phyloP scores from a whole-genome alignment of 2,329 filamentous ascomycete species.

The Ascosphaera acerosa region DNA sequence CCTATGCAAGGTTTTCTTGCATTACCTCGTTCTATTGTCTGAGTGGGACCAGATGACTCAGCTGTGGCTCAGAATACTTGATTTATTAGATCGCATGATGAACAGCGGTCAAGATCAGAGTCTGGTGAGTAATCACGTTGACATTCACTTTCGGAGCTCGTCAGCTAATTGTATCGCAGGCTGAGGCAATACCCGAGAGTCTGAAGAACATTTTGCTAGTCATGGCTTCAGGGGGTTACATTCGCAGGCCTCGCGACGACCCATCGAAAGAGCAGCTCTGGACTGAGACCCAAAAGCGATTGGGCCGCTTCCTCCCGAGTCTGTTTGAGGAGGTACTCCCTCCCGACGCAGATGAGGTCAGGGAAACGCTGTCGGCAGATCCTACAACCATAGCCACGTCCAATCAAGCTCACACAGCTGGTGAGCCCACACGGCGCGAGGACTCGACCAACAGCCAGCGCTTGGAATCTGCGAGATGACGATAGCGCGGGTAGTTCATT shows the following conservation, averaged over 20 bases:
- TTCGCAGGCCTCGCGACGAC: constrained; percentile 39
- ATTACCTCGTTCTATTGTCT: constrained; percentile 65
- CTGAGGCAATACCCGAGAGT: constrained; percentile 85
- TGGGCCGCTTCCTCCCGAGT: constrained; percentile 34
- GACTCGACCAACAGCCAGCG: too few species aligned
- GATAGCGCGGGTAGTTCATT: too few species aligned
- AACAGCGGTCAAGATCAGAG: constrained; percentile 84
- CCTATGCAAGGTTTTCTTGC: constrained; percentile 83
- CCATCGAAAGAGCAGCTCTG: constrained; percentile 28
- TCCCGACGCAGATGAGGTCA: too few species aligned
- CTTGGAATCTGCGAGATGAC: too few species aligned
- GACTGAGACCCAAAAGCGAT: constrained; percentile 33
- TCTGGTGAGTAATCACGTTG: constrained; percentile 35
- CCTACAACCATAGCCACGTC: too few species aligned
- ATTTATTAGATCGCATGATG: constrained; percentile 87
- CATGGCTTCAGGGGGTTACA: constrained; percentile 70
- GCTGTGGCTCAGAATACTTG: constrained; percentile 76
- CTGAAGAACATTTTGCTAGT: constrained; percentile 91
- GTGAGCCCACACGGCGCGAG: too few species aligned
- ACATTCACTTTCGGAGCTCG: background rate
- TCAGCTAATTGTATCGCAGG: constrained; percentile 23
- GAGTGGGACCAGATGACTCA: constrained; percentile 76
- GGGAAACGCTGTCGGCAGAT: too few species aligned
- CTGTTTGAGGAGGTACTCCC: constrained; percentile 35
- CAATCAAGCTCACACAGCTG: too few species aligned